A percentile compares a stretch with the other conserved stretches of the same genome.
These are phyloP conservation scores for Aphanomyces stellatus DNA, from an alignment of 352 stramenopile genomes.

Conservation along the genomic window DNA sequence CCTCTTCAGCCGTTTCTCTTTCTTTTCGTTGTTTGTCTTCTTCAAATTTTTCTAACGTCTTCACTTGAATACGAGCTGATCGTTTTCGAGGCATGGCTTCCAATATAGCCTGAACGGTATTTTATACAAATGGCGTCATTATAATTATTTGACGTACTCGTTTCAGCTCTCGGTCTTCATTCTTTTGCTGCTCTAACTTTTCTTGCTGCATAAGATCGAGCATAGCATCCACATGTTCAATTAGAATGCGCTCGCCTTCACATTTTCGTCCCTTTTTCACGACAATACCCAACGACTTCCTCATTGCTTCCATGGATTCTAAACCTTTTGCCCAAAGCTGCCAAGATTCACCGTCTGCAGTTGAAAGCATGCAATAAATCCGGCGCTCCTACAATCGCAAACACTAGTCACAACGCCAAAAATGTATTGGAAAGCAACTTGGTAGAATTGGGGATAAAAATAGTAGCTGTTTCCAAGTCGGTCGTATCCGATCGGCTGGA, in stretches of 20 bases:
- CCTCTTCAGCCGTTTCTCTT: neutral
- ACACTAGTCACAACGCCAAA: neutral
- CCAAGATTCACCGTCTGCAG: conserved; percentile 39
- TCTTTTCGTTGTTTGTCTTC: neutral
- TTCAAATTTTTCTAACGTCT: conserved; percentile 40
- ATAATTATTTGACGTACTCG: conserved; percentile 21
- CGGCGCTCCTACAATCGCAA: conserved; percentile 39
- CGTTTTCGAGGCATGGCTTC: conserved; percentile 78
- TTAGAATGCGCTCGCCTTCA: conserved; percentile 57
- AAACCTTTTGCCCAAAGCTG: conserved; percentile 72
- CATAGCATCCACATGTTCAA: conserved; percentile 73
- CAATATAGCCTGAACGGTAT: conserved; percentile 42
- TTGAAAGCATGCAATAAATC: conserved; percentile 50
- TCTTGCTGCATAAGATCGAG: conserved; percentile 74
- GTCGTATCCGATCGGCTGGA: conserved; percentile 65
- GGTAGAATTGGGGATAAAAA: conserved; percentile 83
- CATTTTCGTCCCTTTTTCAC: conserved; percentile 53
- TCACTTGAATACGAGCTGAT: conserved; percentile 73
- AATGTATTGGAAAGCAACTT: neutral
- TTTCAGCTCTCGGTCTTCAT: conserved; percentile 58
- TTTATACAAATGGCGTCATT: no score
- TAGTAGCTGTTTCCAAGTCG: conserved; percentile 68
- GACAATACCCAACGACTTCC: conserved; percentile 37
- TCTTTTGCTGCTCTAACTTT: conserved; percentile 31
- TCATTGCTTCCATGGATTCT: conserved; percentile 45